Evolutionary conservation across 305 asterid species (phyloP).

Genomic region (Stenogyne calaminthoides): DNA sequence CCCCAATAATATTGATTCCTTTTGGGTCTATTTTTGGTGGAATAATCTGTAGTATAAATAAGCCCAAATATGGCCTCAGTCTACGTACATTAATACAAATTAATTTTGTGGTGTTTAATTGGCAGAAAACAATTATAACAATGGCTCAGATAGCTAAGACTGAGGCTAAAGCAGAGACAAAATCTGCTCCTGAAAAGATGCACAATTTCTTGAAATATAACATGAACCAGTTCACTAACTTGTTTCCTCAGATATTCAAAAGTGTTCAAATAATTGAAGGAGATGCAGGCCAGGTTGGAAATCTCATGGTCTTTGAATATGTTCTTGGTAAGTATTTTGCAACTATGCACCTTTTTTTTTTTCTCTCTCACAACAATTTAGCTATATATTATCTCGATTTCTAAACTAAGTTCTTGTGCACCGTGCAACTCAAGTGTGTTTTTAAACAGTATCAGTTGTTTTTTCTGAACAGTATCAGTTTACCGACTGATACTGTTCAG

Average conservation of each 20-base stretch:
- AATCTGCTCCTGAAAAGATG: constrained; percentile 29
- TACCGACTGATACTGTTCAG: no score
- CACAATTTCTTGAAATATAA: constrained; percentile 25
- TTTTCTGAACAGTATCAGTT: no score
- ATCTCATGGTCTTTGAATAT: constrained; percentile 24
- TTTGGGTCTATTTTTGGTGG: not conserved
- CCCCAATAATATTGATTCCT: not conserved
- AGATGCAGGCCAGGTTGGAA: constrained; percentile 35
- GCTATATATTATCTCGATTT: not conserved
- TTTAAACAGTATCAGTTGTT: no score
- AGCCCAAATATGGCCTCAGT: not conserved
- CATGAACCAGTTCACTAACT: not conserved
- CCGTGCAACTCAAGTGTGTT: no score
- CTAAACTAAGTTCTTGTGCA: no score
- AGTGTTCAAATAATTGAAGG: constrained; percentile 26
- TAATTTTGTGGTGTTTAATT: not conserved
- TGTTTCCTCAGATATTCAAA: constrained; percentile 29
- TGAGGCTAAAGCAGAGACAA: constrained; percentile 30
- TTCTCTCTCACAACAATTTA: not conserved
- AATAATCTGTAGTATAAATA: not conserved
- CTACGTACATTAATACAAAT: not conserved
- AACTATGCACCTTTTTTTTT: not conserved
- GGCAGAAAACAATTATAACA: not conserved
- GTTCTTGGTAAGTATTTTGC: constrained; percentile 24
- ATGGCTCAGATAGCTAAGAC: constrained; percentile 38